Evolutionary conservation across 352 stramenopile genomes (phyloP).

Genomic region (Globisporangium mamillatum): DNA sequence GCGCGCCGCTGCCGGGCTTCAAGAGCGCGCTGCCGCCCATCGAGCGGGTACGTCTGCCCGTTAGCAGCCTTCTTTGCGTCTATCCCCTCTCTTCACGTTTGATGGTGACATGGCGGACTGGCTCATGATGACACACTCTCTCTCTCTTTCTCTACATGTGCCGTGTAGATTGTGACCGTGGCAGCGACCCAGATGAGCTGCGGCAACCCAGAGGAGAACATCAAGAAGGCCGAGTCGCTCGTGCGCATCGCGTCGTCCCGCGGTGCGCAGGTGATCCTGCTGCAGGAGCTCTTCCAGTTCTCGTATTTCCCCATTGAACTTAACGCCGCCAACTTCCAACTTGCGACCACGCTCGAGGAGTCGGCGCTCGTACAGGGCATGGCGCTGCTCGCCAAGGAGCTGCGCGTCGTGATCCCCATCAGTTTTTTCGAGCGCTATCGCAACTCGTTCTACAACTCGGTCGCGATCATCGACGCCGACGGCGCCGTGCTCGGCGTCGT

Average conservation of each 20-base stretch:
- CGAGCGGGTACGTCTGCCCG: slow-evolving; percentile 38
- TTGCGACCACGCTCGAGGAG: slow-evolving; percentile 82
- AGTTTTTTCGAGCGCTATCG: slow-evolving; percentile 90
- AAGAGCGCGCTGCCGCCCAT: slow-evolving; percentile 49
- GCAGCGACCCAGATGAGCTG: slow-evolving; percentile 88
- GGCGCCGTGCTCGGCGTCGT: slow-evolving; percentile 79
- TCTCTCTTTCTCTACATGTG: background rate
- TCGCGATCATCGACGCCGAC: slow-evolving; percentile 90
- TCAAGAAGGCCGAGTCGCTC: slow-evolving; percentile 88
- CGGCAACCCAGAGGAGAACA: slow-evolving; percentile 85
- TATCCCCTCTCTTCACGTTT: background rate
- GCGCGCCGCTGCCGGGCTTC: slow-evolving; percentile 26
- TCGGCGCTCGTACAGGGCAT: slow-evolving; percentile 87
- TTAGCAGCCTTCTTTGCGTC: background rate
- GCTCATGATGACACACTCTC: background rate
- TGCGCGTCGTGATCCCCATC: slow-evolving; percentile 89
- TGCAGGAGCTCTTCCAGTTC: slow-evolving; percentile 91
- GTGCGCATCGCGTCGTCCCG: slow-evolving; percentile 86
- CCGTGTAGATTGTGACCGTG: slow-evolving; percentile 72
- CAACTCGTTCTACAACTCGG: slow-evolving; percentile 93
- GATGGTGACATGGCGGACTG: background rate
- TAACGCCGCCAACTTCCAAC: slow-evolving; percentile 83
- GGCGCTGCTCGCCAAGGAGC: slow-evolving; percentile 86
- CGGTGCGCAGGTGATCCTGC: slow-evolving; percentile 86
- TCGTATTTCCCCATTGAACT: slow-evolving; percentile 92